These are phyloP conservation scores for Marasmius fiardii DNA, from an alignment of 1,284 basidiomycete species.

Conservation along the genomic window DNA sequence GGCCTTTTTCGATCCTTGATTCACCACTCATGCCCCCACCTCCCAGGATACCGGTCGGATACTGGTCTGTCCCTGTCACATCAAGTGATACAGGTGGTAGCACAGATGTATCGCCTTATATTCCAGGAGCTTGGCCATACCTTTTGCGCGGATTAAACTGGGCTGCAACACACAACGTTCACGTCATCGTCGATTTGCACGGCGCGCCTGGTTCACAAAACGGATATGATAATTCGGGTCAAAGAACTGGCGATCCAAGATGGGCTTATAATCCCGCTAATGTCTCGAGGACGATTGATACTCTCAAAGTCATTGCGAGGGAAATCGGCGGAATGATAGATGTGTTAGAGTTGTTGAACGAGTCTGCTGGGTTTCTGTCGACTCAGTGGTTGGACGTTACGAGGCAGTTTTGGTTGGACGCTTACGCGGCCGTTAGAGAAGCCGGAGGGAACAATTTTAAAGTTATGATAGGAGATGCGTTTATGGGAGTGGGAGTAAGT, in stretches of 20 bases:
- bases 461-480: slow-evolving; percentile 75
- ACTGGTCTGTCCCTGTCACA: slow-evolving; percentile 70
- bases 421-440: slow-evolving; percentile 51
- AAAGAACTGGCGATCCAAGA: slow-evolving; percentile 54
- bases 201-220: slow-evolving; percentile 72
- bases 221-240: slow-evolving; percentile 84
- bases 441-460: slow-evolving; percentile 42
- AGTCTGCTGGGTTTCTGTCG: slow-evolving; percentile 51
- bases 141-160: slow-evolving; percentile 62
- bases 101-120: slow-evolving; percentile 53
- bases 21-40: slow-evolving; percentile 4
- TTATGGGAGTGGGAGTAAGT: slow-evolving; percentile 55
- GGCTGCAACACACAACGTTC: slow-evolving; percentile 55
- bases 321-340: slow-evolving; percentile 56
- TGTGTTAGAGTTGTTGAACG: slow-evolving; percentile 64
- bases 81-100: slow-evolving; percentile 47
- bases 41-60: slow-evolving; percentile 65
- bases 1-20: slow-evolving; percentile 7
- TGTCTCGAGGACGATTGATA: slow-evolving; percentile 62
- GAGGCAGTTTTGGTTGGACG: slow-evolving; percentile 52
- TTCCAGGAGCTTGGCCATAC: slow-evolving; percentile 66
- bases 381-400: slow-evolving; percentile 38
- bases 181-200: slow-evolving; percentile 71
- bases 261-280: slow-evolving; percentile 62
- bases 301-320: slow-evolving; percentile 54